These are phyloP conservation scores for Lachancea nothofagi DNA, from an alignment of 805 yeast genomes.

Conservation along the genomic window DNA sequence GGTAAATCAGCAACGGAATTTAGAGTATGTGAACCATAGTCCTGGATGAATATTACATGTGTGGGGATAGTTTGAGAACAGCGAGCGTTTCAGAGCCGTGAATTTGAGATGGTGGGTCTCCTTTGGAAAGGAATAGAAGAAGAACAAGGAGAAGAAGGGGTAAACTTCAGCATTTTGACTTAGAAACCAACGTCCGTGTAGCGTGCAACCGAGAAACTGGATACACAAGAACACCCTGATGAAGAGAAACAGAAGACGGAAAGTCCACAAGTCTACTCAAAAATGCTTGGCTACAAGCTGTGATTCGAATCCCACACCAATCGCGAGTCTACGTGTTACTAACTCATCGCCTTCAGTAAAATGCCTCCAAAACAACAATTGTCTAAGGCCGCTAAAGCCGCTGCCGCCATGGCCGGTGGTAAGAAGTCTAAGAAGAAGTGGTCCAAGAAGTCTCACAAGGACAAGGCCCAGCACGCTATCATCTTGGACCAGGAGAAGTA, in stretches of 20 bases:
- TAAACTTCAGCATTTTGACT: too few species aligned
- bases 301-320: background rate
- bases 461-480: constrained; percentile 98
- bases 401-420: constrained; percentile 99
- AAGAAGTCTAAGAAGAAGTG: constrained; percentile 99
- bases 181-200: too few species aligned
- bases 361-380: constrained; percentile 99
- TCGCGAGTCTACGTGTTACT: too few species aligned
- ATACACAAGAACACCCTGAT: background rate
- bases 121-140: too few species aligned
- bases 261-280: background rate
- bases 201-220: background rate
- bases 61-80: background rate
- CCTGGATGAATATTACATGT: background rate
- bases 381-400: constrained; percentile 99
- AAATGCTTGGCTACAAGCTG: background rate
- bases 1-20: constrained; percentile 14
- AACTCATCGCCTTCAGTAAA: constrained; percentile 33
- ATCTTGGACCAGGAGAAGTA: constrained; percentile 96
- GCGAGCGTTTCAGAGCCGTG: background rate
- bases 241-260: background rate
- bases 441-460: constrained; percentile 99
- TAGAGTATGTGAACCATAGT: constrained; percentile 12
- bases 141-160: too few species aligned
- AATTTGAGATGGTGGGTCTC: background rate